These are phyloP conservation scores for Epichloe hybrida DNA, from an alignment of 2,329 filamentous ascomycete genomes.

Conservation along the genomic window DNA sequence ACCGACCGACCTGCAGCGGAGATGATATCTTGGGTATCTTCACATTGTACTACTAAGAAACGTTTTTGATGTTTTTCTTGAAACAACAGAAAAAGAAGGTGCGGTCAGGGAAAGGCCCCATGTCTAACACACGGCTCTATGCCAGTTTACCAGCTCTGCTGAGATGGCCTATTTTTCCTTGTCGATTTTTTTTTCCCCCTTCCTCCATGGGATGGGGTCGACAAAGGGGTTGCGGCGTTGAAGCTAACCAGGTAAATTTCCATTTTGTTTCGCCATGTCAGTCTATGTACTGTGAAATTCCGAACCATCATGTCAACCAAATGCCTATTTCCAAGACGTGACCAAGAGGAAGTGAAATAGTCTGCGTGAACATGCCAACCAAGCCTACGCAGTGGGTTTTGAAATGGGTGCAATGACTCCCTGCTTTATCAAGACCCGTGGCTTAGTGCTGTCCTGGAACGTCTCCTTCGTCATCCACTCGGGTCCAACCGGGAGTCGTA, in stretches of 20 bases:
- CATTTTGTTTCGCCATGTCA: not conserved
- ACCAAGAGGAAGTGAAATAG: not conserved
- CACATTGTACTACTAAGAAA: not conserved
- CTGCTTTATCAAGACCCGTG: constrained; percentile 78
- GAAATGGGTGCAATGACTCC: constrained; percentile 80
- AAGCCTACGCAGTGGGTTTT: constrained; percentile 44
- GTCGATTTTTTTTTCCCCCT: not conserved
- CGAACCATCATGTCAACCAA: not conserved
- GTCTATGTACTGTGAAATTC: not conserved
- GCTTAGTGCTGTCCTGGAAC: constrained; percentile 81
- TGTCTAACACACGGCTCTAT: not conserved
- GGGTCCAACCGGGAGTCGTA: constrained; percentile 76
- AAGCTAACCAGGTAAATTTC: not conserved
- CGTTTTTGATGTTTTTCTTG: not conserved
- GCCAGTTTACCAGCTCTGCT: not conserved
- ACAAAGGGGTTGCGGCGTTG: not conserved
- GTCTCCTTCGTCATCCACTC: constrained; percentile 97
- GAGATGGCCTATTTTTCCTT: not conserved
- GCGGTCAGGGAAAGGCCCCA: too few species aligned
- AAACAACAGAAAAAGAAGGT: not conserved
- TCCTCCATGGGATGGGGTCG: not conserved
- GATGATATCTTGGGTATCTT: not conserved
- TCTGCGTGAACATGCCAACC: too few species aligned
- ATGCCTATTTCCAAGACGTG: not conserved
- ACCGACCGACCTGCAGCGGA: too few species aligned